Evolutionary conservation across 2,329 filamentous ascomycete genomes (phyloP), one percentile per base, ranked within the genome.

Genomic region (Fragosphaeria purpurea): DNA sequence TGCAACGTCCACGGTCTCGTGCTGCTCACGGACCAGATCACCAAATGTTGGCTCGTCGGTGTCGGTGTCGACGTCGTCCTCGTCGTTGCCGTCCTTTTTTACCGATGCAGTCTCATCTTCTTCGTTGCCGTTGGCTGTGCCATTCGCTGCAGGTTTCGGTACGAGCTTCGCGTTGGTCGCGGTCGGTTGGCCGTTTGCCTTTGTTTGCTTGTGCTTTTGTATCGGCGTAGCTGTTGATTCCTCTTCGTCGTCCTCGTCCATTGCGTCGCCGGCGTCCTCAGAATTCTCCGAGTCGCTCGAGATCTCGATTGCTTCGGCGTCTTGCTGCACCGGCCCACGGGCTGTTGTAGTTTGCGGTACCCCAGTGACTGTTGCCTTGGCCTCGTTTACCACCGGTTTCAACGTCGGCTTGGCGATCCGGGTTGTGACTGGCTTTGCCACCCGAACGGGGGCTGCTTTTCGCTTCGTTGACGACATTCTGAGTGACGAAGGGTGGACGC

Each of bases 1-100:
- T 42, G 82, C 69, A 6, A 95, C 87, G 58, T 95, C 86, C 60
- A 95, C 84, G 46, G 84, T 78, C 56, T 86, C 82, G 52, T 81
- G 76, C 35, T 37, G 35, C 51, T 82, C 80, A 58, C 82, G 84
- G 41, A 95, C 74, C 44, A 94, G 79, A 63, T 97, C 91, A 59
- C 89, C 91, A 64, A 97, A 95, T 13, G 70, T 67, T 6, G 67
- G 69, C 50, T 79, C 73, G 52, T 77, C 74, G 37, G 71, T 72
- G 35, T 53, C 47, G 32, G 54, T 46, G n/a, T 52, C 46, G 30
- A 48, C 44, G 10, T 46, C 47, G 32, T 41, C 41, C 12, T 40
- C 37, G 11, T 52, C 40, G 13, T 41, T 32, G 30, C 43, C 5
- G 13, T 34, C 31, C 41, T 22, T 51, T 32, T 47, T 34, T 31